Evolutionary conservation across 2,329 filamentous ascomycete species (phyloP).

Genomic region (Aspergillus uvarum): DNA sequence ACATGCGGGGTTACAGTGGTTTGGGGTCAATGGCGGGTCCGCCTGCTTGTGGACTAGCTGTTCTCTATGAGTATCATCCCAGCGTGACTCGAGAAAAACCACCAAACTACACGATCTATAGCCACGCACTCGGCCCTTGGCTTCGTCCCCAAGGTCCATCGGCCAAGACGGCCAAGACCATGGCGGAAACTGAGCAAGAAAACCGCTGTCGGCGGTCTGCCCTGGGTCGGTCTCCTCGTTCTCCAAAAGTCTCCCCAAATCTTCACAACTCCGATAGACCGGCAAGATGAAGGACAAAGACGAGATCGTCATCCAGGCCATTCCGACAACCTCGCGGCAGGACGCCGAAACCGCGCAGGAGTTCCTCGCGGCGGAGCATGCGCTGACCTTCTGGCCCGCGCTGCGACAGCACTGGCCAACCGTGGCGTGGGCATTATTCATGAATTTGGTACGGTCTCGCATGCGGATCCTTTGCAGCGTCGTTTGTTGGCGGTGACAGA

Average conservation of each 20-base stretch:
- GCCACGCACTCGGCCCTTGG: too few species aligned
- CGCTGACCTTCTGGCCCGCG: constrained; percentile 25
- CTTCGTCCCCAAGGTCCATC: neutral
- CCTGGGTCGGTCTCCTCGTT: too few species aligned
- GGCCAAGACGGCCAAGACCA: constrained; percentile 7
- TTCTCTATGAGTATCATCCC: too few species aligned
- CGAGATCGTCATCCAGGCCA: constrained; percentile 17
- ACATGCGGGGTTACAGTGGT: neutral
- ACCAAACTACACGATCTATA: too few species aligned
- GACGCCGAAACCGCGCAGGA: constrained; percentile 24
- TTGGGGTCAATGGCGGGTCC: too few species aligned
- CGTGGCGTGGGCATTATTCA: constrained; percentile 27
- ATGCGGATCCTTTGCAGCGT: neutral
- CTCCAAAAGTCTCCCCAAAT: neutral
- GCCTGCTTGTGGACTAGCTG: too few species aligned
- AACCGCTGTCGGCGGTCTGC: neutral
- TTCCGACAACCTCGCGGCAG: constrained; percentile 12
- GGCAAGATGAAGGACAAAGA: constrained; percentile 7
- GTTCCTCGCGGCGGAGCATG: constrained; percentile 27
- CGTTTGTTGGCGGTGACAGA: neutral
- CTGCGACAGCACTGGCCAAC: constrained; percentile 26
- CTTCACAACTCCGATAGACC: neutral
- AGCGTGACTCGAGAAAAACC: too few species aligned
- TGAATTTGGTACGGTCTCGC: constrained; percentile 22
- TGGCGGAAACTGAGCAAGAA: neutral